These are phyloP conservation scores for Ogataea allantospora DNA, from an alignment of 805 yeast genomes.

Conservation along the genomic window DNA sequence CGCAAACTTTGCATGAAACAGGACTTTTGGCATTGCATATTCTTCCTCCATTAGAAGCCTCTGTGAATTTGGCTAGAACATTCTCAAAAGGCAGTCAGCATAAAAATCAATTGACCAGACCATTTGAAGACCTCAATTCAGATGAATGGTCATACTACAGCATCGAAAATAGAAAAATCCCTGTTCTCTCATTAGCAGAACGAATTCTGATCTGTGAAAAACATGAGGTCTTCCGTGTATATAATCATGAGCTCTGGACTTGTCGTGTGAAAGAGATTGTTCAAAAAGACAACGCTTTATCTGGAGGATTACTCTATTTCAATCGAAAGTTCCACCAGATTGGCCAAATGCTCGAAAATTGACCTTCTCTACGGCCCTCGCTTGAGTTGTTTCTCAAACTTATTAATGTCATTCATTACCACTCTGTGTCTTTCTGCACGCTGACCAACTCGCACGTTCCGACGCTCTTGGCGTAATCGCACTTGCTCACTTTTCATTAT, in stretches of 20 bases:
- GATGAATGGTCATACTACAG: constrained; percentile 39
- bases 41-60: constrained; percentile 55
- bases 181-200: constrained; percentile 55
- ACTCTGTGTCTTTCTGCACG: constrained; percentile 27
- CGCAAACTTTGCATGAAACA: constrained; percentile 57
- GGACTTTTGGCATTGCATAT: constrained; percentile 71
- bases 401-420: constrained; percentile 25
- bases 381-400: constrained; percentile 24
- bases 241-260: constrained; percentile 90
- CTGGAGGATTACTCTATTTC: constrained; percentile 67
- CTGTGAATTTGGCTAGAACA: constrained; percentile 59
- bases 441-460: constrained; percentile 23
- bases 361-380: constrained; percentile 2
- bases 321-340: constrained; percentile 57
- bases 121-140: constrained; percentile 46
- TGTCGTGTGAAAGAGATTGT: constrained; percentile 68
- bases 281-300: constrained; percentile 32
- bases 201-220: constrained; percentile 62
- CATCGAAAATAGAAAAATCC: constrained; percentile 37
- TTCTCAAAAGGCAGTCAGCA: constrained; percentile 57
- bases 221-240: constrained; percentile 52
- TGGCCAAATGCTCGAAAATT: constrained; percentile 26
- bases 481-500: constrained; percentile 26
- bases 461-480: constrained; percentile 20
- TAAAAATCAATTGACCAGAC: constrained; percentile 42